A percentile compares a stretch with the other conserved stretches of the same genome.
These are phyloP conservation scores for Thyridium curvatum DNA, from an alignment of 2,329 filamentous ascomycete genomes.

Conservation along the genomic window DNA sequence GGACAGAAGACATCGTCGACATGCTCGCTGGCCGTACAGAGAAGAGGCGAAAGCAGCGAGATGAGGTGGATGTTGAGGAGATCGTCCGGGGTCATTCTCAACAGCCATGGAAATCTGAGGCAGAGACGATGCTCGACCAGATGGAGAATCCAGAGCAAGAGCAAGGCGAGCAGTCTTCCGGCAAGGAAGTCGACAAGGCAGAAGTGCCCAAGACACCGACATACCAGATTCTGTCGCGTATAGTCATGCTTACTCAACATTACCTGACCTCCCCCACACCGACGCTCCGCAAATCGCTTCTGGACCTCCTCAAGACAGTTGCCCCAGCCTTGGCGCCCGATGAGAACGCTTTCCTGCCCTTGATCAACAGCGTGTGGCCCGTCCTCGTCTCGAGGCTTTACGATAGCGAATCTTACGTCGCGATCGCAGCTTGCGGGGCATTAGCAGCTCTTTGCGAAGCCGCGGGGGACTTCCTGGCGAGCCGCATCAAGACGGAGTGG, in stretches of 20 bases:
- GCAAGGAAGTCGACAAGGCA: constrained; percentile 20
- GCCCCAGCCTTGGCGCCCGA: constrained; percentile 66
- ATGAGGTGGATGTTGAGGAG: constrained; percentile 14
- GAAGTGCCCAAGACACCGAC: constrained; percentile 61
- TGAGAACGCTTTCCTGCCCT: constrained; percentile 77
- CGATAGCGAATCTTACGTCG: constrained; percentile 62
- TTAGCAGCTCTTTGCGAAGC: constrained; percentile 62
- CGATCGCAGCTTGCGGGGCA: constrained; percentile 62
- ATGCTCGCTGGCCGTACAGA: constrained; percentile 38
- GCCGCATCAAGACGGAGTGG: constrained; percentile 72
- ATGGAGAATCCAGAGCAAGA: constrained; percentile 10
- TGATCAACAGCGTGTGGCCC: constrained; percentile 89
- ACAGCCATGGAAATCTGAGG: constrained; percentile 25
- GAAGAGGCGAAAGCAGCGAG: constrained; percentile 24
- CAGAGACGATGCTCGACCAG: constrained; percentile 15
- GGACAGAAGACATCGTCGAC: constrained; percentile 28
- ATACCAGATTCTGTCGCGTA: constrained; percentile 74
- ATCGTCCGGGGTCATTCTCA: constrained; percentile 22
- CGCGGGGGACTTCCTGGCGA: constrained; percentile 76
- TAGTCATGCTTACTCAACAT: constrained; percentile 79
- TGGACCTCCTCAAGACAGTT: constrained; percentile 69
- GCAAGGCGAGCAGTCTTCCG: constrained; percentile 9
- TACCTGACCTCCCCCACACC: constrained; percentile 84
- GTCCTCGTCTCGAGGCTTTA: constrained; percentile 64
- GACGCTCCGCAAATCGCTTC: constrained; percentile 68